These are phyloP conservation scores for Erythrobasidium hasegawianum DNA, from an alignment of 1,284 basidiomycete species.

Conservation along the genomic window DNA sequence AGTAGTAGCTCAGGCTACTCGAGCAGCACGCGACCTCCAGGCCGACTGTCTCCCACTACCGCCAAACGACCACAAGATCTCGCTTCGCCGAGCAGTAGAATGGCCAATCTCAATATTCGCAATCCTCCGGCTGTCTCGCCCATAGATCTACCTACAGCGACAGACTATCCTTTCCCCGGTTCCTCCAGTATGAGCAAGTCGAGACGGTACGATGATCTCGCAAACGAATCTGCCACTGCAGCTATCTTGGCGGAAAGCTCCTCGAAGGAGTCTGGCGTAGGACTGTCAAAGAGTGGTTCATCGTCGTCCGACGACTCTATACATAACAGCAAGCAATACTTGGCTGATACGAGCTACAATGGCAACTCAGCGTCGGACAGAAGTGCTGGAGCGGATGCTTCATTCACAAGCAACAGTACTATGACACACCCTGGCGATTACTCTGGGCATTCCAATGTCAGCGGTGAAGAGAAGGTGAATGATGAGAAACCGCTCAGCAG, in stretches of 20 bases:
- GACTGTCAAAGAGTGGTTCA: slow-evolving; percentile 8
- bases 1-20: neutral
- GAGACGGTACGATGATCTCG: slow-evolving; percentile 12
- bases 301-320: slow-evolving; percentile 8
- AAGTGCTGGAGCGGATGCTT: too few relatives aligned
- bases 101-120: slow-evolving; percentile 2
- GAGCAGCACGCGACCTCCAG: neutral
- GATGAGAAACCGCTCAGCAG: neutral
- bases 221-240: slow-evolving; percentile 26
- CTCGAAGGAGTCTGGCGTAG: slow-evolving; percentile 26
- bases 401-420: too few relatives aligned
- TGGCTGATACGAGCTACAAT: too few relatives aligned
- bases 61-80: neutral
- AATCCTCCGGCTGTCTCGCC: slow-evolving; percentile 9
- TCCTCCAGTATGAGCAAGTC: slow-evolving; percentile 1
- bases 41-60: neutral
- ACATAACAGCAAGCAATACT: neutral
- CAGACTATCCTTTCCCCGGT: neutral
- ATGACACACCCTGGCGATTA: too few relatives aligned
- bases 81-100: neutral
- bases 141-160: neutral
- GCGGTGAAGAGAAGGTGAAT: neutral
- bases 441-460: neutral
- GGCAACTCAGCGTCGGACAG: too few relatives aligned
- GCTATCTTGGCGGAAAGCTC: slow-evolving; percentile 24